A percentile compares a stretch with the other conserved stretches of the same genome.
Conservation (phyloP, 78 protist species). For the Capsaspora owczarzaki region DNA sequence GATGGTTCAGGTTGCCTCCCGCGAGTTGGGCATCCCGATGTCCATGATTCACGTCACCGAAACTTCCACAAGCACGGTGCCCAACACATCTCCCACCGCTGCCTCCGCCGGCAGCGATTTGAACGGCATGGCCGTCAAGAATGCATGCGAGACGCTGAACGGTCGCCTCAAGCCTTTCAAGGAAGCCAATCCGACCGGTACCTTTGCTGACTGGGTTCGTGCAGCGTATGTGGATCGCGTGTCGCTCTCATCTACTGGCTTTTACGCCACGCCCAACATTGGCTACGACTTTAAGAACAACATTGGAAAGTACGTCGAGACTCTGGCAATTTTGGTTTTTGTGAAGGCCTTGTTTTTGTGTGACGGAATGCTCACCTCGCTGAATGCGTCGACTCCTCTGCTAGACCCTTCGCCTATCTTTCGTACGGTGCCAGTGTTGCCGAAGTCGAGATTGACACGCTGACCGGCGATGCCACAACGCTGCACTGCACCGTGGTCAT, state of each 20-base stretch:
- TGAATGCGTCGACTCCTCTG: too few relatives aligned
- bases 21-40: slow-evolving; percentile 61
- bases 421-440: slow-evolving; percentile 6
- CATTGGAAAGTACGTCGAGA: slow-evolving; percentile 30
- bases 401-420: slow-evolving; percentile 10
- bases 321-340: too few relatives aligned
- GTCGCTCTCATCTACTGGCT: slow-evolving; percentile 78
- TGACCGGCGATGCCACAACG: slow-evolving; percentile 41
- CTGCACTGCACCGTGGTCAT: slow-evolving; percentile 28
- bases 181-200: not conserved
- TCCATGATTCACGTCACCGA: slow-evolving; percentile 58
- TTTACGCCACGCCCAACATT: slow-evolving; percentile 48
- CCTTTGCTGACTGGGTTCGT: slow-evolving; percentile 25
- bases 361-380: too few relatives aligned
- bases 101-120: slow-evolving; percentile 83
- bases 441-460: slow-evolving; percentile 60
- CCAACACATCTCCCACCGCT: slow-evolving; percentile 87
- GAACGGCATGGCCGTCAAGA: slow-evolving; percentile 83
- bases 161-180: slow-evolving; percentile 58
- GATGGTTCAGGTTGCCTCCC: slow-evolving; percentile 72
- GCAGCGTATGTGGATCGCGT: slow-evolving; percentile 67
- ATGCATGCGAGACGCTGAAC: slow-evolving; percentile 77
- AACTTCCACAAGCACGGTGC: slow-evolving; percentile 68
- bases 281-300: slow-evolving; percentile 14
- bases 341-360: too few relatives aligned